These are phyloP conservation scores for Daedalea quercina DNA, from an alignment of 768 basidiomycete species.

Conservation along the genomic window DNA sequence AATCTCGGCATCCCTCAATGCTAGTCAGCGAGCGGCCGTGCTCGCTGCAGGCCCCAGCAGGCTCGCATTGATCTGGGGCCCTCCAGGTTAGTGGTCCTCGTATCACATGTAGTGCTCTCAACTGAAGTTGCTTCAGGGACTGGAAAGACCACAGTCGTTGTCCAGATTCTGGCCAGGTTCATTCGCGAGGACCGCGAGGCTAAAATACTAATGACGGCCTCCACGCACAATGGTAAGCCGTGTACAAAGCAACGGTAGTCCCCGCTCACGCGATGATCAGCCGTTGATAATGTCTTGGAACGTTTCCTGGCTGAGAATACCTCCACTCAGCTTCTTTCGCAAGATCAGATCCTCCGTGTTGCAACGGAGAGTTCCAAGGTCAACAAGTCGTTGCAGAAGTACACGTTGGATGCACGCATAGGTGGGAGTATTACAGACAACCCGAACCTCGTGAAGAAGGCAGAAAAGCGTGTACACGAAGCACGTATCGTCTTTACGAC, in stretches of 20 bases:
- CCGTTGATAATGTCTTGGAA: conserved; percentile 66
- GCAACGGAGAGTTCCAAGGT: conserved; percentile 63
- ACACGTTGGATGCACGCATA: conserved; percentile 58
- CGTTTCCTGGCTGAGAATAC: conserved; percentile 48
- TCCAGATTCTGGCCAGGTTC: conserved; percentile 47
- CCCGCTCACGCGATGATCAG: conserved; percentile 24
- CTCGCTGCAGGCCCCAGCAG: conserved; percentile 31
- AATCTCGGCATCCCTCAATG: conserved; percentile 32
- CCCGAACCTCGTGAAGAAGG: conserved; percentile 47
- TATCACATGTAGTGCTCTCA: not conserved
- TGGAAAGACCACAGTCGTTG: conserved; percentile 66
- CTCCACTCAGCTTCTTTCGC: conserved; percentile 33
- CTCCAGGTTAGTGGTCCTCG: conserved; percentile 39
- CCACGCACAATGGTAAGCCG: conserved; percentile 55
- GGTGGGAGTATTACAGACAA: conserved; percentile 61
- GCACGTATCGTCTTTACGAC: conserved; percentile 60
- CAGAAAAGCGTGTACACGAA: conserved; percentile 48
- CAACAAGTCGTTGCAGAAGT: conserved; percentile 47
- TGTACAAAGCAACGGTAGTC: not conserved
- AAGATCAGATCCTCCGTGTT: conserved; percentile 58
- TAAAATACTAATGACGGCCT: conserved; percentile 65
- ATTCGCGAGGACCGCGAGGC: conserved; percentile 26
- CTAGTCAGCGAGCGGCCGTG: conserved; percentile 49
- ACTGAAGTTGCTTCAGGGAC: conserved; percentile 37
- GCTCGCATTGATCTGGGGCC: conserved; percentile 62